Conservation (phyloP, 441 rosid species). For the Arabidopsis lyrata region DNA sequence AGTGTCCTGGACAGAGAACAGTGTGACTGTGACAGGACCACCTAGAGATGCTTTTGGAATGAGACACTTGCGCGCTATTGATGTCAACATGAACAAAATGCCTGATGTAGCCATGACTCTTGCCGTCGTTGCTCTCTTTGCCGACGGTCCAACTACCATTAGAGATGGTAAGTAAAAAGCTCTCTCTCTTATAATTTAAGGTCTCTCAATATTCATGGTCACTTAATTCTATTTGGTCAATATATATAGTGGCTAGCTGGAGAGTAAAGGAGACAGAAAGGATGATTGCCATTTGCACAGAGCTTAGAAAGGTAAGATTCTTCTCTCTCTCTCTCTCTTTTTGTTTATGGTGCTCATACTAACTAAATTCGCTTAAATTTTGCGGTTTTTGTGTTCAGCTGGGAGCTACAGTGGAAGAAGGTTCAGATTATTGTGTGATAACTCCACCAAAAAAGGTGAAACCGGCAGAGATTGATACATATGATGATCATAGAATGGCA, state of each 20-base stretch:
- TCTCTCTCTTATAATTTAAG: neutral
- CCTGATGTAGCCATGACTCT: constrained; percentile 99
- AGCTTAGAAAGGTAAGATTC: constrained; percentile 76
- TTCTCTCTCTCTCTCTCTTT: neutral
- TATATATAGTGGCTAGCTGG: constrained; percentile 92
- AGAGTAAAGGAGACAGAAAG: constrained; percentile 98
- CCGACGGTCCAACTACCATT: constrained; percentile 94
- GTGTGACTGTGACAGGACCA: constrained; percentile 91
- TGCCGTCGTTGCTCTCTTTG: constrained; percentile 93
- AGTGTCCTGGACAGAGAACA: constrained; percentile 89
- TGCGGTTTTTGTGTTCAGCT: constrained; percentile 54
- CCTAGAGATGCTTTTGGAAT: constrained; percentile 70
- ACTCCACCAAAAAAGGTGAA: constrained; percentile 88
- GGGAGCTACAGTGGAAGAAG: constrained; percentile 97
- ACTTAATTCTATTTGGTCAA: constrained; percentile 5
- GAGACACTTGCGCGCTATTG: constrained; percentile 78
- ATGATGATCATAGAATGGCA: constrained; percentile 99
- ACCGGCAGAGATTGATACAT: constrained; percentile 83
- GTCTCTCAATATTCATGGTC: neutral
- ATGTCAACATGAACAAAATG: constrained; percentile 99
- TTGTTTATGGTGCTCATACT: neutral
- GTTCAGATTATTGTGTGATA: constrained; percentile 92
- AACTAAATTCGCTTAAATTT: neutral
- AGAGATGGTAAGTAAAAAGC: constrained; percentile 73
- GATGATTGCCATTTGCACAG: constrained; percentile 98